Conservation (phyloP, 495 filamentous ascomycete genomes). For the Penicillium odoratum region DNA sequence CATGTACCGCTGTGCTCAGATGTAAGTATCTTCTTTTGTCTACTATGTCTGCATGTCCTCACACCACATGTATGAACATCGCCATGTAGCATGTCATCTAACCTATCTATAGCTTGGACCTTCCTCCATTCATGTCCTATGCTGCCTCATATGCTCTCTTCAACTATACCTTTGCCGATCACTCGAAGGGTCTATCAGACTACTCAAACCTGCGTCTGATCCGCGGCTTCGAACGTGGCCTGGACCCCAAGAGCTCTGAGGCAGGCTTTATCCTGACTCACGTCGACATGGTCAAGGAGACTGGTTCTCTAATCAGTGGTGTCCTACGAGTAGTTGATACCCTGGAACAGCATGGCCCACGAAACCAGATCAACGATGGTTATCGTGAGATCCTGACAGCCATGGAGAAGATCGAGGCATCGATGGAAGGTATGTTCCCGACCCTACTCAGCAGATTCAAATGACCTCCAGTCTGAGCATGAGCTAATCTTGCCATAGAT, state of each 20-base stretch:
- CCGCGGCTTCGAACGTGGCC: slow-evolving; percentile 83
- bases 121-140: slow-evolving; percentile 90
- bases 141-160: slow-evolving; percentile 87
- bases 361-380: slow-evolving; percentile 61
- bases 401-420: slow-evolving; percentile 68
- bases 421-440: slow-evolving; percentile 67
- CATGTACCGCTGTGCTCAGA: slow-evolving; percentile 71
- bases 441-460: not conserved
- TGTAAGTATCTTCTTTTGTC: slow-evolving; percentile 56
- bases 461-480: slow-evolving; percentile 1
- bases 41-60: not conserved
- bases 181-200: slow-evolving; percentile 57
- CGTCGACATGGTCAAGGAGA: slow-evolving; percentile 81
- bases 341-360: slow-evolving; percentile 46
- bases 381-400: slow-evolving; percentile 60
- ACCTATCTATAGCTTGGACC: slow-evolving; percentile 34
- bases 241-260: slow-evolving; percentile 83
- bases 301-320: slow-evolving; percentile 68
- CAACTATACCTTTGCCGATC: slow-evolving; percentile 77
- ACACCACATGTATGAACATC: not conserved
- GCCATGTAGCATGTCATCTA: not conserved
- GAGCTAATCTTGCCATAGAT: slow-evolving; percentile 35
- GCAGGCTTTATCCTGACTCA: slow-evolving; percentile 87
- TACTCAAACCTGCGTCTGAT: slow-evolving; percentile 82
- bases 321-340: slow-evolving; percentile 63